A percentile compares a stretch with the other conserved stretches of the same genome.
phyloP scores from a whole-genome alignment of 345 rosid species.

The Euphorbia peplus region DNA sequence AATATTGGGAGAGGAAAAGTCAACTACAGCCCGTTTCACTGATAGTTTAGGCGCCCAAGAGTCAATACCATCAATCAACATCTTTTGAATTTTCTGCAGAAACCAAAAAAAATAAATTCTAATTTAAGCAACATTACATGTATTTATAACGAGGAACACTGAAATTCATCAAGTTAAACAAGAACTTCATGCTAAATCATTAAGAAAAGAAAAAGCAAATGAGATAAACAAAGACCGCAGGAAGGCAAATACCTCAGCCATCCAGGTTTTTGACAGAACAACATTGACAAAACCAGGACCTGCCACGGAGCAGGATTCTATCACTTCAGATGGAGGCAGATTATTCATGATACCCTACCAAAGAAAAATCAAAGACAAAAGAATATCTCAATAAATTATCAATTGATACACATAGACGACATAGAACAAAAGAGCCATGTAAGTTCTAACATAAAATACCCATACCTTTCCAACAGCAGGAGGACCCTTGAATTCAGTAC shows the following conservation, averaged over 20 bases:
- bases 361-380: constrained; percentile 2
- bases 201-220: not conserved
- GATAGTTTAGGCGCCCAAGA: constrained; percentile 76
- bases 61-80: constrained; percentile 78
- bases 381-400: not conserved
- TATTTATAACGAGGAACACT: not conserved
- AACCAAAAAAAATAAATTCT: constrained; percentile 21
- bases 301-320: constrained; percentile 78
- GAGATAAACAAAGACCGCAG: constrained; percentile 1
- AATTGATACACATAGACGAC: not conserved
- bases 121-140: constrained; percentile 12
- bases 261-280: constrained; percentile 66
- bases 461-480: constrained; percentile 82
- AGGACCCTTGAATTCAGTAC: constrained; percentile 62
- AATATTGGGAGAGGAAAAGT: constrained; percentile 98
- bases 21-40: constrained; percentile 78
- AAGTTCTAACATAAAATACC: not conserved
- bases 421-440: not conserved
- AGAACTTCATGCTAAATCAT: not conserved
- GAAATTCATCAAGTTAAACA: not conserved
- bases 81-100: constrained; percentile 67
- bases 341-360: constrained; percentile 65
- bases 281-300: constrained; percentile 96
- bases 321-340: constrained; percentile 76
- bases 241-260: constrained; percentile 60